These are phyloP conservation scores for Huntiella moniliformis DNA, from an alignment of 2,329 filamentous ascomycete species.

Conservation along the genomic window DNA sequence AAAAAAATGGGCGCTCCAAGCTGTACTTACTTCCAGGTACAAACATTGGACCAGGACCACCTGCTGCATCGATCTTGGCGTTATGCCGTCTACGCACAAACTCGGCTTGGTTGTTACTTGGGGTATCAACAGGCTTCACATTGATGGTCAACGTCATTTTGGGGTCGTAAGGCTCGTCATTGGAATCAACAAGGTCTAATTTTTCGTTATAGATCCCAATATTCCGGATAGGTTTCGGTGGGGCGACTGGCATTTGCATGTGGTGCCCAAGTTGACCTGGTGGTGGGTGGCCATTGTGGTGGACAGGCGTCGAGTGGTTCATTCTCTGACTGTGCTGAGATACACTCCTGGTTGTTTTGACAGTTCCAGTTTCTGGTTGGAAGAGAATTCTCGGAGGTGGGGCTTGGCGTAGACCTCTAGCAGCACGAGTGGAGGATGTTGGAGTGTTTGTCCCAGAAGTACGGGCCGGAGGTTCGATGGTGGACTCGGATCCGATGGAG, in stretches of 20 bases:
- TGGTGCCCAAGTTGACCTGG: slow-evolving; percentile 6
- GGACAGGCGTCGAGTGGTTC: neutral
- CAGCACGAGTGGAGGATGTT: slow-evolving; percentile 31
- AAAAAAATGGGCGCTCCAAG: neutral
- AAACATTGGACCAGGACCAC: slow-evolving; percentile 26
- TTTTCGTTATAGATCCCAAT: slow-evolving; percentile 11
- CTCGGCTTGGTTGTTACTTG: slow-evolving; percentile 51
- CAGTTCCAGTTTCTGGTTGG: slow-evolving; percentile 55
- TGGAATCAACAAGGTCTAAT: slow-evolving; percentile 8
- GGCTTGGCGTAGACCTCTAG: slow-evolving; percentile 56
- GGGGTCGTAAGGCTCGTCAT: slow-evolving; percentile 38
- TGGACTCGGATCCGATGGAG: slow-evolving; percentile 37
- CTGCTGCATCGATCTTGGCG: slow-evolving; percentile 23
- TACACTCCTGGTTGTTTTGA: slow-evolving; percentile 26
- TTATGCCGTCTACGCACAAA: slow-evolving; percentile 31
- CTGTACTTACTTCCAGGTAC: slow-evolving; percentile 42
- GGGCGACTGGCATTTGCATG: slow-evolving; percentile 17
- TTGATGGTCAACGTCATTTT: slow-evolving; percentile 16
- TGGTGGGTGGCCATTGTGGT: neutral
- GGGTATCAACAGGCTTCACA: slow-evolving; percentile 56
- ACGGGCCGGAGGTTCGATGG: slow-evolving; percentile 38
- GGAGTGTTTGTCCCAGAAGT: slow-evolving; percentile 32
- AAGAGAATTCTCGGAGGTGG: slow-evolving; percentile 71
- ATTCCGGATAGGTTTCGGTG: slow-evolving; percentile 26
- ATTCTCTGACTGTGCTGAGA: neutral